Base-by-base conservation (phyloP, 306 rosid genomes). In the Albizia julibrissin region DNA sequence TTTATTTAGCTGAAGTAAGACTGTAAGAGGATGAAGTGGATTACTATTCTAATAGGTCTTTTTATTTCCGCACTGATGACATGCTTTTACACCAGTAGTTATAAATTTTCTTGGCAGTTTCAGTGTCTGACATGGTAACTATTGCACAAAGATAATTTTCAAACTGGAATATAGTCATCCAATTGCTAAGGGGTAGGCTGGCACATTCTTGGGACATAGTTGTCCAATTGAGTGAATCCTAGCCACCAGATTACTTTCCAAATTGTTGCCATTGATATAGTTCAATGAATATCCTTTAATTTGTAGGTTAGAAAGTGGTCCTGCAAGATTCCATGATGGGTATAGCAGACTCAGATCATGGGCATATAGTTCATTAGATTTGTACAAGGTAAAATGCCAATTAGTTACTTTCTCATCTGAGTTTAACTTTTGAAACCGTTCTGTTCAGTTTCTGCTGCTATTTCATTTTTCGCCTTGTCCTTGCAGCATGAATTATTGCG, bases 401-500 rank as follows among this genome's bases (percentile, higher is more conserved):
- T 66, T 49, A 33, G 24, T 76, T 74, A 4, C 27, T 66, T 56
- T 26, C 3, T 31, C 34, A 31, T 44, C 58, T 54, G 37, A 27
- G 77, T 47, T 42, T 80, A 58, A 24, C 74, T 72, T 82, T 34
- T 21, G 15, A 34, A 10, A 39, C 52, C 19, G 15, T 61, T 74
- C 1, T 49, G 64, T 61, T 42, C 52, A 40, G 9, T 50, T 69
- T 71, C 19, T 64, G 40, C 18, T 77, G 67, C 27, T 18, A 9
- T 84, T 62, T 52, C 69, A 4, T 64, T 27, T 56, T 56, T 82
- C 50, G 49, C 31, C 22, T 65, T 79, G 72, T 78, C 5, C 16
- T 69, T 90, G 86, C 97, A 93, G 99, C 96, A 90, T 79, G 99
- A 96, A 87, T 87, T 96, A 90, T 92, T 96, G 73, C 98, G 98